Evolutionary conservation across 1,284 basidiomycete species (phyloP), one percentile per base, ranked within the genome.

Genomic region (Ganoderma boninense): DNA sequence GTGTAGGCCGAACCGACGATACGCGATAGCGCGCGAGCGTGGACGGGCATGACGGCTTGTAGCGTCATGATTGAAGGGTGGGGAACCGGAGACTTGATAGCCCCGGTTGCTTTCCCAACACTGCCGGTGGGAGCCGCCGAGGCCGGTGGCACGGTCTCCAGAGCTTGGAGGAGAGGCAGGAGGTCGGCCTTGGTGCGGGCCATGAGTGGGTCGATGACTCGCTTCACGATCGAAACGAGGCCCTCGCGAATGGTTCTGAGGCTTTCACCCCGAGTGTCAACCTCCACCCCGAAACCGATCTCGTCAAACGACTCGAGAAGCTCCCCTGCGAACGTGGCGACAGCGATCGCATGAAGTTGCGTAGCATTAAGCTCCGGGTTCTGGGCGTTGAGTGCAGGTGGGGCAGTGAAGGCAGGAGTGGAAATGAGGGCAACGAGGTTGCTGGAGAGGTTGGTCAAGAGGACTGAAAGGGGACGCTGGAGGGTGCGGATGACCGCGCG

Each of bases 381-480:
- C 71, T 87, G 88, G 26, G 83, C 77, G 8, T 85, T 87, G 2
- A 88, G 87, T 7, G 85, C 84, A 20, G 86, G 81, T 18, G 89
- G 84, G 0, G 81, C 82, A 26, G 86, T 83, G 79, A 94, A 92
- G 11, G 87, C 81, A 20, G 90, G 83, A 2, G 92, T 90, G 8
- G 91, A 89, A 16, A 94, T 77, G 18, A 93, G 80, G 5, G 90
- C 91, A 4, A 90, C 81, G 35, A 95, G 84, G 73, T 89, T 84
- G 40, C 87, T 84, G 11, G 92, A 93, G 38, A 95, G 77, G 77
- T 92, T 92, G 73, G 84, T 89, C 72, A 92, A 83, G 49, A 95
- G 79, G 32, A 94, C 92, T 10, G 92, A 92, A 8, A 95, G 82
- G 11, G 92, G 93, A 64, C 90, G 88, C 70, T 93, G 93, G 32